Evolutionary conservation across 371 early-diverging fungal species (phyloP), one percentile per base, ranked within the genome.

Genomic region (Saksenaea vasiformis): DNA sequence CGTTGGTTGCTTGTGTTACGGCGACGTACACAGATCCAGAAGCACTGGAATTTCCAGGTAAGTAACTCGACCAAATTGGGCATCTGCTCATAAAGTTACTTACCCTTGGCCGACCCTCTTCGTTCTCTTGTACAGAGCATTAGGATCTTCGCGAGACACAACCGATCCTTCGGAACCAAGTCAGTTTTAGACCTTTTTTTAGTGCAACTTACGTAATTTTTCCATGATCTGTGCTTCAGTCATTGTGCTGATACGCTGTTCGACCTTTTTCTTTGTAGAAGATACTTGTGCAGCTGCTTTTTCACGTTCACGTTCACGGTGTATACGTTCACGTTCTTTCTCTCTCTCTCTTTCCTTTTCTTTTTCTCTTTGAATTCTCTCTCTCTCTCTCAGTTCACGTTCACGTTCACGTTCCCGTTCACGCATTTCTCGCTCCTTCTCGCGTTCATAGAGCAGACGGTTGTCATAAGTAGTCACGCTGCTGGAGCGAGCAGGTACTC

Each of bases 71-170:
- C 11, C 36, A 17, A 17, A 43, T 53, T 17, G n/a, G 15, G n/a
- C 24, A 53, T 54, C 3, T 22, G 51, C 17, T 17, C 31, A 31
- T 31, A n/a, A 38, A 2, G 22, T n/a, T 22, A 59, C 76, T 72
- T 85, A 91, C 91, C 96, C 98, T 86, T 98, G 97, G 11, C 98
- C 98, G 62, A 98, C 91, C 71, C 96, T 92, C 77, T 94, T 93
- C 64, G 93, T 80, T 68, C 94, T 94, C 71, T 88, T 84, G 82
- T 97, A 98, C 47, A 92, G 75, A 5, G 77, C 76, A 56, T 87
- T 89, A 28, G 98, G 97, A 71, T 98, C 96, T 11, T 90, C 93
- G 24, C 83, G 78, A 24, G 95, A 89, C n/a, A 95, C 96, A 27
- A 96, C 87, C 27, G 83, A 68, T 15, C 73, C 76, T 75, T 64